Base-by-base conservation (phyloP, 768 basidiomycete genomes). In the Trametes cingulata region DNA sequence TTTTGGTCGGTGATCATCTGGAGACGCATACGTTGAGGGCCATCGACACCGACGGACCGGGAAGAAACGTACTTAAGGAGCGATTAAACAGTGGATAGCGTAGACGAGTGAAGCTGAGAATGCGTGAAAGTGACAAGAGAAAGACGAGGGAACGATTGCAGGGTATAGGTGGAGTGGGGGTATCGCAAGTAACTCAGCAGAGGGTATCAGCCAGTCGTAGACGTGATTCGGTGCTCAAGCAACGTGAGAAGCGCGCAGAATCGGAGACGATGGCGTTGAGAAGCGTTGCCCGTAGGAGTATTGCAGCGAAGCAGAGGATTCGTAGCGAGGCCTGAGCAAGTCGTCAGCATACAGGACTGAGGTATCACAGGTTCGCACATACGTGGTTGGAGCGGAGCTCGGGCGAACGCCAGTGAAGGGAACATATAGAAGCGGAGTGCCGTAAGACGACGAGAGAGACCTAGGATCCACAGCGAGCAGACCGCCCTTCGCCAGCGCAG, bases 351-450 rank as follows among this genome's bases (percentile, higher is more conserved):
- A 14, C 2, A 3, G 7, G n/a, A 2, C 1, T 2, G 9, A 14
- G 13, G 7, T n/a, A 24, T 14, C n/a, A 50, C 6, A 17, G 24
- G 56, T 64, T 27, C n/a, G n/a, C 58, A 68, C 55, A 13, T 3
- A 56, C 68, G 61, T 55, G 6, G 66, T 65, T 7, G 70, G 70
- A 6, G 70, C 70, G 22, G 70, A 71, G 48, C 58, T 69, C 0
- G 70, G 70, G 22, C 70, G 62, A 7, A 61, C 53, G n/a, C 53
- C 64, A 40, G 42, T 53, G 39, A 64, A 61, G 15, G 67, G 65
- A 13, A 65, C 58, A 27, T 60, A 68, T 20, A 64, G 63, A 13
- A 61, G 53, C 14, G 63, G 64, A 33, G 61, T 58, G 15, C 58
- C 63, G 36, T 63, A 67, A 8, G 43, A 40, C 13, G 65, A 55